Conservation (phyloP, 2,329 filamentous ascomycete species). For the Fusarium burgessii region DNA sequence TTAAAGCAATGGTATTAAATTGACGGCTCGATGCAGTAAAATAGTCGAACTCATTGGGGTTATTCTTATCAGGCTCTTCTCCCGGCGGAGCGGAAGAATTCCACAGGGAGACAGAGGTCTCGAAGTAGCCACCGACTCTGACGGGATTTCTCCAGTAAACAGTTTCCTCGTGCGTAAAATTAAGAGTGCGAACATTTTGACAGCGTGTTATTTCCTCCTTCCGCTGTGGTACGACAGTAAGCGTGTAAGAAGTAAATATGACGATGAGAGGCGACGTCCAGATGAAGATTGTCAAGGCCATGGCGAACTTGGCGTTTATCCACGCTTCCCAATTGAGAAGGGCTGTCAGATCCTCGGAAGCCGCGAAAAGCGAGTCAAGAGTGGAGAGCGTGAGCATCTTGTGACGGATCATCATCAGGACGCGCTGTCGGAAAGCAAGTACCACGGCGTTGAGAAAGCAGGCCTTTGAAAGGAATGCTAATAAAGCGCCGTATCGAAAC, state of each 20-base stretch:
- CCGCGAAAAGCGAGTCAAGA: constrained; percentile 45
- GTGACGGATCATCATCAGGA: constrained; percentile 46
- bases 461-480: constrained; percentile 45
- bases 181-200: constrained; percentile 42
- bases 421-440: constrained; percentile 43
- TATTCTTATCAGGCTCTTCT: not conserved
- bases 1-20: constrained; percentile 33
- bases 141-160: constrained; percentile 32
- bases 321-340: constrained; percentile 44
- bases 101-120: constrained; percentile 37
- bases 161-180: constrained; percentile 39
- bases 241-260: constrained; percentile 44
- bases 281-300: constrained; percentile 44
- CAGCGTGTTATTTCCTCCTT: constrained; percentile 31
- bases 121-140: constrained; percentile 18
- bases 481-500: constrained; percentile 39
- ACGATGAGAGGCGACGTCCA: constrained; percentile 45
- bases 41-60: constrained; percentile 43
- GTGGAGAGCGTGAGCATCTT: constrained; percentile 44
- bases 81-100: constrained; percentile 31
- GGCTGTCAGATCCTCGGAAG: constrained; percentile 42
- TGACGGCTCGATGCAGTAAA: constrained; percentile 36
- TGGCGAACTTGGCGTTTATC: constrained; percentile 43
- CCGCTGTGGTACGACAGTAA: constrained; percentile 29
- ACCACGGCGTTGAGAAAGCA: constrained; percentile 44